Base-by-base conservation (phyloP, 495 filamentous ascomycete species). In the Penicillium canariense region DNA sequence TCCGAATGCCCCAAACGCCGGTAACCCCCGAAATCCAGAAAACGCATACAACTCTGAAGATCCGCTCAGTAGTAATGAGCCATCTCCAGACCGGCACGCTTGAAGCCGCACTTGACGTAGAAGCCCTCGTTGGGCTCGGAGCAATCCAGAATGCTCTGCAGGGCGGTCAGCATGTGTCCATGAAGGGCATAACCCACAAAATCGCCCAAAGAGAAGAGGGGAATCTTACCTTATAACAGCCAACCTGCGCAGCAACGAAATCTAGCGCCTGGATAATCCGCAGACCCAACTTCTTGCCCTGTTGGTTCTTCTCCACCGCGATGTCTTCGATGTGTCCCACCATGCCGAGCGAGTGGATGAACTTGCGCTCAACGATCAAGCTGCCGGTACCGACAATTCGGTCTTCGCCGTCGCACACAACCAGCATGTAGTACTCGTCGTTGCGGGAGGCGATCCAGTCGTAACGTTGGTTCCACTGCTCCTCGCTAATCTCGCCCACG, bases 291-390 rank as follows among this genome's bases (percentile, higher is more conserved):
- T 96, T 96, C 81, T 96, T 97, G 50, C 94, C 94, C 71, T 97
- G 94, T 71, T 97, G 91, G 52, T 90, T 86, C 71, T 91, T 88
- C 56, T 87, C 84, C 22, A 98, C 93, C 7, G 94, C 91, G 72
- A 98, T 97, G 71, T 98, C 94, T 74, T 98, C 94, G 74, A 98
- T 96, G 68, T 98, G 94, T 1, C 93, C 94, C n/a, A 96, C 91
- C 58, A 77, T 58, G 6, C 76, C 76, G 7, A 79, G 67, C 10
- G 64, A 61, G 53, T 79, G 76, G 28, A 79, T 77, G 46, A 79
- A 81, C 65, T 80, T 82, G 61, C 76, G 65, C 75, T 81, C 78
- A n/a, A 96, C 89, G 62, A 98, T 79, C 72, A 98, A 70, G 34
- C 84, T 86, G 5, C 94, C 94, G 0, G 90, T 94, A 11, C 88